These are phyloP conservation scores for Wickerhamiella shivajii DNA, from an alignment of 805 yeast genomes.

Conservation along the genomic window DNA sequence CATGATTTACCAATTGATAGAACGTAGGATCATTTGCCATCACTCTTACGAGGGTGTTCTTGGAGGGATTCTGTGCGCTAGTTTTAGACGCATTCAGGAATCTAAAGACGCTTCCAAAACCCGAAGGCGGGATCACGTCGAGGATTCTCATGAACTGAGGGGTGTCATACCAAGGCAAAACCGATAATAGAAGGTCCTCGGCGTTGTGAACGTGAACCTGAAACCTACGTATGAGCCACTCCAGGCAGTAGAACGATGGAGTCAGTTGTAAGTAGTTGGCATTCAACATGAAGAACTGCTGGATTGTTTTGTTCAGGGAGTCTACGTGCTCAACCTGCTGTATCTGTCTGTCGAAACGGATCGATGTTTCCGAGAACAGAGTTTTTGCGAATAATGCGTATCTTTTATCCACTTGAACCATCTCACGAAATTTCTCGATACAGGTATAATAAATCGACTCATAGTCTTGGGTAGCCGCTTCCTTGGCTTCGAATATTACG, in stretches of 20 bases:
- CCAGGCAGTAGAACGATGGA: conserved; percentile 70
- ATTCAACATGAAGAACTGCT: conserved; percentile 54
- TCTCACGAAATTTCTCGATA: conserved; percentile 58
- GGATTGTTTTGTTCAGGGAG: conserved; percentile 61
- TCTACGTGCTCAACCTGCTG: conserved; percentile 65
- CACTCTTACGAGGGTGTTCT: conserved; percentile 52
- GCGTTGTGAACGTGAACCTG: conserved; percentile 67
- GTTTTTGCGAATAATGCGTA: conserved; percentile 56
- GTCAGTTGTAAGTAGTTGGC: conserved; percentile 65
- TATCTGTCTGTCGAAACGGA: conserved; percentile 65
- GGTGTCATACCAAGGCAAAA: conserved; percentile 65
- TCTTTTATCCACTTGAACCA: conserved; percentile 57
- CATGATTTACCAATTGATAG: conserved; percentile 48
- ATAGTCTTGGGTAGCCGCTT: conserved; percentile 89
- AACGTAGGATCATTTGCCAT: conserved; percentile 53
- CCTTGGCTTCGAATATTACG: conserved; percentile 66
- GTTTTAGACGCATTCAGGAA: conserved; percentile 60
- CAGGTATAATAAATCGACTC: conserved; percentile 64
- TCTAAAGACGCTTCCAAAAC: conserved; percentile 62
- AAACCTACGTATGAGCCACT: conserved; percentile 90
- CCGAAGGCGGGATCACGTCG: conserved; percentile 42
- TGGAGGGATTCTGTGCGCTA: conserved; percentile 47
- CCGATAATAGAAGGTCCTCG: conserved; percentile 54
- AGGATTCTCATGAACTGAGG: conserved; percentile 64
- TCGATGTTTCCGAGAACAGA: conserved; percentile 70